Evolutionary conservation across 2,329 filamentous ascomycete genomes (phyloP).

Genomic region (Magnaporthiopsis incrustans): DNA sequence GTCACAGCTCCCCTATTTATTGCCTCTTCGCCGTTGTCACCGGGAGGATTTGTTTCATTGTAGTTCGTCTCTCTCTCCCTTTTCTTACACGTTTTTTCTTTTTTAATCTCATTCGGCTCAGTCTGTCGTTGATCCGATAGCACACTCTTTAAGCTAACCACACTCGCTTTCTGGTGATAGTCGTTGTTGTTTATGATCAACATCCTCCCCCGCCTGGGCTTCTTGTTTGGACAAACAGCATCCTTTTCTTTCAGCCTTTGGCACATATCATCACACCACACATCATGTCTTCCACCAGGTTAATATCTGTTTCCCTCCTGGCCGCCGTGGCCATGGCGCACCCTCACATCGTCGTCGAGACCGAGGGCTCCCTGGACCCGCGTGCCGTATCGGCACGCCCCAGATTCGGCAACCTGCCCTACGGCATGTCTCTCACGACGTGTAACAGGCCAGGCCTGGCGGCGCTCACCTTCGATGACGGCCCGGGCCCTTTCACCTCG

Average conservation of each 20-base stretch:
- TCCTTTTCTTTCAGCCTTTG: neutral
- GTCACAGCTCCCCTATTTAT: neutral
- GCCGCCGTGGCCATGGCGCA: neutral
- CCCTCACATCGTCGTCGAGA: neutral
- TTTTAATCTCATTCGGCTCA: neutral
- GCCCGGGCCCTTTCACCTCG: slow-evolving; percentile 25
- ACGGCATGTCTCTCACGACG: slow-evolving; percentile 24
- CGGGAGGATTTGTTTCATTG: neutral
- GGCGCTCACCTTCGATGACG: slow-evolving; percentile 31
- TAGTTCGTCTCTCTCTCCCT: neutral
- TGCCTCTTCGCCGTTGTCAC: neutral
- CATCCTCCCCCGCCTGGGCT: neutral
- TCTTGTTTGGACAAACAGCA: neutral
- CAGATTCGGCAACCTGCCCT: slow-evolving; percentile 18
- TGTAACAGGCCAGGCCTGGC: slow-evolving; percentile 21
- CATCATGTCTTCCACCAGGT: neutral
- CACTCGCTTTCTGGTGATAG: neutral
- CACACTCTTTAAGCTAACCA: neutral
- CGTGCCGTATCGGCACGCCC: slow-evolving; percentile 16
- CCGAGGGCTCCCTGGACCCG: neutral
- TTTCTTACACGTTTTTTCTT: neutral
- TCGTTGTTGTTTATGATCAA: neutral
- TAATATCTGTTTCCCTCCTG: neutral
- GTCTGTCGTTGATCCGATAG: neutral
- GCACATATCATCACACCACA: neutral